These are phyloP conservation scores for Mortierella sp. DNA, from an alignment of 371 early-diverging fungal species.

Conservation along the genomic window DNA sequence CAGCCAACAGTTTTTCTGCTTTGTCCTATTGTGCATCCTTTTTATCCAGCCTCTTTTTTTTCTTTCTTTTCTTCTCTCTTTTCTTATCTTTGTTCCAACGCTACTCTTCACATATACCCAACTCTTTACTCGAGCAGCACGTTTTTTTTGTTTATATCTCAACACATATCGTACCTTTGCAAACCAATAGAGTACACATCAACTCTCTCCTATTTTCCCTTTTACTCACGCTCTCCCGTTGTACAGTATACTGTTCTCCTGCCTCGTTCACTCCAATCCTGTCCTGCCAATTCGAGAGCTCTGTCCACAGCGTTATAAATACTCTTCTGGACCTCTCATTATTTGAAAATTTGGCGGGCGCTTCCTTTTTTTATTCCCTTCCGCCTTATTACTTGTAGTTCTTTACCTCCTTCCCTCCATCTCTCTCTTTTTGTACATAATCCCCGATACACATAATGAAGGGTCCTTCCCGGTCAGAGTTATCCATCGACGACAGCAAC, in stretches of 20 bases:
- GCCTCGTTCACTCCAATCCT: slow-evolving; percentile 6
- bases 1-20: background rate
- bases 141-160: background rate
- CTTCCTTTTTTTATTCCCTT: slow-evolving; percentile 6
- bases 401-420: background rate
- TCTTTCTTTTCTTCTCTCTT: background rate
- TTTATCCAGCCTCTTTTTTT: background rate
- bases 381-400: slow-evolving; percentile 10
- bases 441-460: slow-evolving; percentile 26
- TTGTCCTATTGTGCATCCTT: too few relatives aligned
- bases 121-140: background rate
- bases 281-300: slow-evolving; percentile 1
- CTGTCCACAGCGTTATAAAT: background rate
- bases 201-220: background rate
- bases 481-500: slow-evolving; percentile 28
- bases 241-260: background rate
- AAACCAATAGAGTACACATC: background rate
- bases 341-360: slow-evolving; percentile 12
- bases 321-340: background rate
- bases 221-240: background rate
- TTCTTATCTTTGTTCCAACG: background rate
- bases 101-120: slow-evolving; percentile 1
- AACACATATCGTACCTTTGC: background rate
- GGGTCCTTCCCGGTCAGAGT: slow-evolving; percentile 27
- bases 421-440: background rate